A percentile compares a stretch with the other conserved stretches of the same genome.
These are phyloP conservation scores for Epichloe hybrida DNA, from an alignment of 2,329 filamentous ascomycete species.

Conservation along the genomic window DNA sequence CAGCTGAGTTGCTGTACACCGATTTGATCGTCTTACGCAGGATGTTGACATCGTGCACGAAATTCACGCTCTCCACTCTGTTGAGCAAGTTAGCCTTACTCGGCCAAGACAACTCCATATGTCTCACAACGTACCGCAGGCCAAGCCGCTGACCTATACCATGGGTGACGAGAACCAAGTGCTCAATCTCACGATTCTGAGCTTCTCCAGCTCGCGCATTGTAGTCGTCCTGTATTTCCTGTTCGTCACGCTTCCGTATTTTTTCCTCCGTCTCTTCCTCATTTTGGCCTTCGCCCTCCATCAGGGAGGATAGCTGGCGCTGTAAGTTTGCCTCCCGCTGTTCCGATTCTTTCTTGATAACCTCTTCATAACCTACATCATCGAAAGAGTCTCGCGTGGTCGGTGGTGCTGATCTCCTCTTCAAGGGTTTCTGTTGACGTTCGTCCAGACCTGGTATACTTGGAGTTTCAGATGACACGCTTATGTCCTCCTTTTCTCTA, in stretches of 20 bases:
- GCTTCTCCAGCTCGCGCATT: constrained; percentile 65
- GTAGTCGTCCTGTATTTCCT: constrained; percentile 83
- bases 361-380: constrained; percentile 6
- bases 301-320: constrained; percentile 61
- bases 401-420: constrained; percentile 43
- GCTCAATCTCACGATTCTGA: constrained; percentile 80
- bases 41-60: constrained; percentile 88
- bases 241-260: constrained; percentile 63
- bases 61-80: constrained; percentile 84
- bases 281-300: constrained; percentile 30
- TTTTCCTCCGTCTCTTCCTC: constrained; percentile 47
- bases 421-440: constrained; percentile 35
- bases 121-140: constrained; percentile 36
- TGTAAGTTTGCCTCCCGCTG: constrained; percentile 37
- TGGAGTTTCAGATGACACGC: not conserved
- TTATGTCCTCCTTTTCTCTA: constrained; percentile 25
- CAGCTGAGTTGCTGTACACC: constrained; percentile 72
- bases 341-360: constrained; percentile 10
- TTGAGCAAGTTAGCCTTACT: not conserved
- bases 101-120: constrained; percentile 3
- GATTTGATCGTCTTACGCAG: constrained; percentile 80
- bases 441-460: constrained; percentile 21
- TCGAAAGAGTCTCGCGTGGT: constrained; percentile 22
- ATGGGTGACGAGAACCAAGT: constrained; percentile 81
- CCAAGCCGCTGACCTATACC: constrained; percentile 85